Conservation (phyloP, 1,284 basidiomycete species). For the Cryptococcus hybrid region DNA sequence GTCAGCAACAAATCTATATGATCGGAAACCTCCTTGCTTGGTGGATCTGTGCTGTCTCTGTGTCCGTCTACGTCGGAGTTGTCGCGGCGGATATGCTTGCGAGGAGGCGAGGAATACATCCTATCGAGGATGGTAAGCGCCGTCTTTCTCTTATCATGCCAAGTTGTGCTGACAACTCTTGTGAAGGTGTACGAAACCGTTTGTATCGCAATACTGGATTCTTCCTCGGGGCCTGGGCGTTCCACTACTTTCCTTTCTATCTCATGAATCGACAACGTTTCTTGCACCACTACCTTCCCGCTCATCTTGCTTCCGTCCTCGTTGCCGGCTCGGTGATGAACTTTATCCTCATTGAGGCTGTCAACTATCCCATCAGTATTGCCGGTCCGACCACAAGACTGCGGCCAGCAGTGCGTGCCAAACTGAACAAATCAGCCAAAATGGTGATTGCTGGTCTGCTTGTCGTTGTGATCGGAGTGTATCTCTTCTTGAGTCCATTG, state of each 20-base stretch:
- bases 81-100: slow-evolving; percentile 85
- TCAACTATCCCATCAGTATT: slow-evolving; percentile 86
- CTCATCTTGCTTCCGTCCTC: slow-evolving; percentile 85
- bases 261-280: slow-evolving; percentile 96
- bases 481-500: slow-evolving; percentile 74
- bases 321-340: slow-evolving; percentile 89
- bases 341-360: slow-evolving; percentile 85
- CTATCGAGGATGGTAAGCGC: slow-evolving; percentile 75
- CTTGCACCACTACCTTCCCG: slow-evolving; percentile 97
- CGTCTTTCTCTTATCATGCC: not conserved
- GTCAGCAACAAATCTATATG: slow-evolving; percentile 90
- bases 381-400: slow-evolving; percentile 61
- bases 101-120: slow-evolving; percentile 70
- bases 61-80: slow-evolving; percentile 87
- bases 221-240: slow-evolving; percentile 87
- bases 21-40: slow-evolving; percentile 92
- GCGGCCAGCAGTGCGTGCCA: slow-evolving; percentile 64
- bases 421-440: slow-evolving; percentile 62
- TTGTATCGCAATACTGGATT: slow-evolving; percentile 94
- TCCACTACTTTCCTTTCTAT: slow-evolving; percentile 98
- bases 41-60: slow-evolving; percentile 85
- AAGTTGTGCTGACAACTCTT: not conserved
- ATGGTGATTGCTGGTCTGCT: slow-evolving; percentile 61
- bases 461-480: slow-evolving; percentile 62
- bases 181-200: slow-evolving; percentile 73